phyloP scores from a whole-genome alignment of 2,329 filamentous ascomycete species.

The Colletotrichum horii region DNA sequence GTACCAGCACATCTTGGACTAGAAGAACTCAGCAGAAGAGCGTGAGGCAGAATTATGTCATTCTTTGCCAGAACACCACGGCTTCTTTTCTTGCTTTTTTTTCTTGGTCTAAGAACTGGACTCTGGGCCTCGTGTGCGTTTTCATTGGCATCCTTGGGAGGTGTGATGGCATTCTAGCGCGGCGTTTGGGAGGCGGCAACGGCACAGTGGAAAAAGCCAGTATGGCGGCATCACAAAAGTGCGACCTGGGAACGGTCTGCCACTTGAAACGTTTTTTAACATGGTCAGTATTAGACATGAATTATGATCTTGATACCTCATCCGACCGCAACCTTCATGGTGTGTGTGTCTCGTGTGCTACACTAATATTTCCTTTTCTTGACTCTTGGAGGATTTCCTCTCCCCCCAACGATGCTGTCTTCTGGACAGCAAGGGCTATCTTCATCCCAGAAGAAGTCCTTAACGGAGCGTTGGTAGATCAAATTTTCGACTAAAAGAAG shows the following conservation, averaged over 20 bases:
- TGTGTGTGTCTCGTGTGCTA: neutral
- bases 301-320: constrained; percentile 24
- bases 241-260: constrained; percentile 8
- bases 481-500: constrained; percentile 40
- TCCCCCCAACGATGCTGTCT: constrained; percentile 70
- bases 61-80: constrained; percentile 16
- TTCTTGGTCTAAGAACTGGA: neutral
- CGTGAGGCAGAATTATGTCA: constrained; percentile 26
- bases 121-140: neutral
- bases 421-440: constrained; percentile 74
- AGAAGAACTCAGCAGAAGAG: neutral
- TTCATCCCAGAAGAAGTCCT: constrained; percentile 72
- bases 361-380: constrained; percentile 20
- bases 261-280: neutral
- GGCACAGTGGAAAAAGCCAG: constrained; percentile 14
- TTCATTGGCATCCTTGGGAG: constrained; percentile 11
- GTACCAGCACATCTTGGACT: constrained; percentile 71
- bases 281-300: constrained; percentile 23
- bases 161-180: constrained; percentile 32
- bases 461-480: constrained; percentile 86
- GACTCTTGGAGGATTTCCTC: neutral
- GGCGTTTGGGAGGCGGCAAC: constrained; percentile 29
- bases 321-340: constrained; percentile 15
- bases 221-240: constrained; percentile 24
- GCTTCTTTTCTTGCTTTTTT: constrained; percentile 4